These are phyloP conservation scores for Arbutus unedo DNA, from an alignment of 148 eudicot species.

Conservation along the genomic window DNA sequence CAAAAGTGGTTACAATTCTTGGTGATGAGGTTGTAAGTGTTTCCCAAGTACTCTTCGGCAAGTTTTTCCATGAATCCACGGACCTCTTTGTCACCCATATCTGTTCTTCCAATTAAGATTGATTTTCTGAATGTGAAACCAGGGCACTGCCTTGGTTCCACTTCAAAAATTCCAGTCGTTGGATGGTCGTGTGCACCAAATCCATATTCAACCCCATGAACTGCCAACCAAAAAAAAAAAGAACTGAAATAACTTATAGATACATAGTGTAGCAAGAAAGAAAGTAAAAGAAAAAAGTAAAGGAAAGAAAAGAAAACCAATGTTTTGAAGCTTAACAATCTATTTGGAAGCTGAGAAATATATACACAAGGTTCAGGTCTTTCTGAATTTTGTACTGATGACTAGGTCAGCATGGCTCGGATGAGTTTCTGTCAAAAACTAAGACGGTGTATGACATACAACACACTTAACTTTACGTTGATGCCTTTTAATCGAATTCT, in stretches of 20 bases:
- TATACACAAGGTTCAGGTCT: neutral
- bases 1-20: conserved; percentile 14
- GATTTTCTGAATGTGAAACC: conserved; percentile 14
- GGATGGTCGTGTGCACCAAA: conserved; percentile 11
- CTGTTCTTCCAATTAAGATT: conserved; percentile 14
- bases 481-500: neutral
- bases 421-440: neutral
- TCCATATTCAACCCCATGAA: conserved; percentile 13
- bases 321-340: neutral
- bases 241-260: neutral
- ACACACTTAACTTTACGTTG: neutral
- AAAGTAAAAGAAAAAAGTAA: neutral
- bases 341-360: neutral
- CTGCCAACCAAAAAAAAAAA: neutral
- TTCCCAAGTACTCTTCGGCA: conserved; percentile 10
- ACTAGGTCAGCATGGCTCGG: neutral
- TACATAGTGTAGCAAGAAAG: neutral
- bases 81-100: conserved; percentile 11
- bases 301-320: neutral
- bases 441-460: neutral
- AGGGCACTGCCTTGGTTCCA: conserved; percentile 16
- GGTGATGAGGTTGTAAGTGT: conserved; percentile 10
- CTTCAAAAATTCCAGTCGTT: conserved; percentile 11
- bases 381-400: neutral
- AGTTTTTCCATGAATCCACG: conserved; percentile 13